Evolutionary conservation across 2,329 filamentous ascomycete genomes (phyloP), one percentile per base, ranked within the genome.

Genomic region (Botryotinia calthae): DNA sequence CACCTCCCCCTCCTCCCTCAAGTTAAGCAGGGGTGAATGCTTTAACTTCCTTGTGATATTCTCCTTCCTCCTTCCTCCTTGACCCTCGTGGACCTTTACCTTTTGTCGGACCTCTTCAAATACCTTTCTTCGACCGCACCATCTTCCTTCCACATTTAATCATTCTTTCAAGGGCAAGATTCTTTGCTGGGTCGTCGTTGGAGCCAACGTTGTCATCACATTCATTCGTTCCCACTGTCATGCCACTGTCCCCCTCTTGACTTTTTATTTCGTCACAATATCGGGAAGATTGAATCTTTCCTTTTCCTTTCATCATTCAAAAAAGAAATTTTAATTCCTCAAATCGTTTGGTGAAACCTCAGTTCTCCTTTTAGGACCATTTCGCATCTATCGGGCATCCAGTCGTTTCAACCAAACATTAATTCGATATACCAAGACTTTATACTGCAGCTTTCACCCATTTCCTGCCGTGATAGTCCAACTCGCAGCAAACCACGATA

Each of bases 401-500:
- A 44, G 37, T 71, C 69, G 34, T 71, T 71, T 65, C 59, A 71
- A 40, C 14, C 58, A 63, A 63, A 63, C 22, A 54, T 48, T 51
- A 42, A 42, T 40, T 71, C 59, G n/a, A 37, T 51, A 37, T 51
- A 64, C 59, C 59, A 62, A 71, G 69, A 71, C 69, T 65, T 51
- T n/a, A 31, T 71, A 54, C 58, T 71, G 59, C 69, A 64, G 42
- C 44, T 65, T 71, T n/a, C 34, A 44, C 51, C 69, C 54, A 48
- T 71, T 62, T 71, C 16, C 58, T 71, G 69, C 31, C 14, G 59
- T 71, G 58, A 56, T 37, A 31, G 37, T 69, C 46, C 31, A 71
- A 63, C 69, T 44, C 56, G 69, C 69, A 65, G 69, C 58, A 54
- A 71, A 51, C 34, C 69, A 71, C 69, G 69, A 71, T 65, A 71